Base-by-base conservation (phyloP, 164 flowering plant genomes). In the Dillenia turbinata region DNA sequence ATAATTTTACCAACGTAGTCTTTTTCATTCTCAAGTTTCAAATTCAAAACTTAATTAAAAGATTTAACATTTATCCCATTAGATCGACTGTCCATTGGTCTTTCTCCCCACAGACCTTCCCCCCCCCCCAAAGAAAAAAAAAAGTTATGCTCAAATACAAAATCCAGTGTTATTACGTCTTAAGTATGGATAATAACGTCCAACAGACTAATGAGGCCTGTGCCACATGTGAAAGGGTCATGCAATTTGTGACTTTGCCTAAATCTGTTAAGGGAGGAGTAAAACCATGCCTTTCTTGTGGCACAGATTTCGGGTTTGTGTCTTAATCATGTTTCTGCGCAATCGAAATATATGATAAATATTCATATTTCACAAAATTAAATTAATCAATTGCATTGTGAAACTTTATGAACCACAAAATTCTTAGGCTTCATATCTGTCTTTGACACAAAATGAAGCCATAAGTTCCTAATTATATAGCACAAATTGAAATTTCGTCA, bases 181-280 rank as follows among this genome's bases (percentile, higher is more conserved):
- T 33, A 33, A 33, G 56, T 54, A 24, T 3, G 43, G 57, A 54
- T 54, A 22, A 24, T 19, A 22, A 54, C 33, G 57, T 54, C 8
- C 57, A 54, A 54, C 57, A 11, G 13, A 54, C 43, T 54, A 45
- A 14, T n/a, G 49, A 16, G 47, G 47, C 3, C 51, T 43, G 9
- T 4, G 47, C 48, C 67, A 56, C 22, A 11, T 53, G 66, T 19
- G 58, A 45, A 62, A 45, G 58, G 66, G 66, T 64, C 62, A 65
- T 54, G 57, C 57, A 54, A 54, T 63, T 44, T 65, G 62, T 58
- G 68, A 49, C 57, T 22, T 51, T 61, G 44, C 16, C 62, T 49
- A 44, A 57, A 51, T 65, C 68, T 14, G 62, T 58, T 65, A 56
- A 24, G 44, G 12, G 22, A 12, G 54, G n/a, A 26, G 13, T 16